Evolutionary conservation across 129 eudicot genomes (phyloP).

Genomic region (Artemisia tridentata): DNA sequence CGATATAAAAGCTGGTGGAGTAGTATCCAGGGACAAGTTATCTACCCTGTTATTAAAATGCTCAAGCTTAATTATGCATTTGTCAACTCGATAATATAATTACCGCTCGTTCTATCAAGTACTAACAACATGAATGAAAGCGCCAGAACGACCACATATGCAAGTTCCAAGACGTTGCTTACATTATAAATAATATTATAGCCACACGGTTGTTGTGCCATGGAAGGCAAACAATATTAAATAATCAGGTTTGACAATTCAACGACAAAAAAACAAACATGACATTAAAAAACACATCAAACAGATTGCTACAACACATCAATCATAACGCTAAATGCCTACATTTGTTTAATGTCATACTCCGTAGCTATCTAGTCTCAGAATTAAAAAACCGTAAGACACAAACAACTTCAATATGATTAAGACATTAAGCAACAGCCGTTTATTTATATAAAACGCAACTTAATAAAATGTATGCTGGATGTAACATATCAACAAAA

Average conservation of each 20-base stretch:
- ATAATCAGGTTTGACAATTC: constrained; percentile 34
- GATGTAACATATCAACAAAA: constrained; percentile 22
- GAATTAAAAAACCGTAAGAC: constrained; percentile 13
- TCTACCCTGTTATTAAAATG: constrained; percentile 1
- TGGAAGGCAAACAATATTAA: constrained; percentile 18
- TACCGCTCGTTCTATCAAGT: background rate
- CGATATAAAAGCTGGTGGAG: background rate
- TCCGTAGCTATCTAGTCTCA: no score
- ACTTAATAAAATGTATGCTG: constrained; percentile 20
- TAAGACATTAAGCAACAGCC: constrained; percentile 6
- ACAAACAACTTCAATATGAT: constrained; percentile 7
- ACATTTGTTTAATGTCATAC: no score
- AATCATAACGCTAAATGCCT: background rate
- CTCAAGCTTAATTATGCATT: background rate
- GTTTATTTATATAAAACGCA: background rate
- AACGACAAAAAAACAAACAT: constrained; percentile 20
- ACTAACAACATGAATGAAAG: constrained; percentile 13
- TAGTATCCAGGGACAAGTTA: background rate
- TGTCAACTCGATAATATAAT: background rate
- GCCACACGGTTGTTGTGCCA: constrained; percentile 18
- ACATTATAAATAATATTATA: background rate
- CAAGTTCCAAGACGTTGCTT: constrained; percentile 22
- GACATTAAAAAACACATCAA: no score
- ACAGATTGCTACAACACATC: constrained; percentile 31
- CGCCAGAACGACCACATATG: constrained; percentile 2